Evolutionary conservation across 1,284 basidiomycete species (phyloP), one percentile per base, ranked within the genome.

Genomic region (Mrakiaceae sp.): DNA sequence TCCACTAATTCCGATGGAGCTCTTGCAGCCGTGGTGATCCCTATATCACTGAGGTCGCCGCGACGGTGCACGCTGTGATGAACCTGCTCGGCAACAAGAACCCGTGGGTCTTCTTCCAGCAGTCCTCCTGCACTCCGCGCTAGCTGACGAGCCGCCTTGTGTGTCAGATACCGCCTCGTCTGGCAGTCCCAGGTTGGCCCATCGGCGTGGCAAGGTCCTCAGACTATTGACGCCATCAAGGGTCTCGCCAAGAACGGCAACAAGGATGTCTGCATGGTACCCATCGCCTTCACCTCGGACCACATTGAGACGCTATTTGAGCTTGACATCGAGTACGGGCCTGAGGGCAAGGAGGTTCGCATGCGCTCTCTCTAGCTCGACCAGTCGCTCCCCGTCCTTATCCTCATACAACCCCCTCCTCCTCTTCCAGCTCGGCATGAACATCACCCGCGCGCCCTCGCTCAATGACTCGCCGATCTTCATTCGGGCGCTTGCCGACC

Each of bases 171-270:
- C 78, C 87, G 96, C 42, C 82, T 98, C 60, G 92, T 95, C 3
- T 99, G 96, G 96, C 96, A 99, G 79, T 91, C 88, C 16, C 90
- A 98, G 76, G 96, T 99, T 52, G 96, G 96, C 2, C 96, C 96
- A 3, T 88, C 87, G 50, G 90, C 94, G 42, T 98, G 96, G 96
- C 90, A 98, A 82, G 96, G 96, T 1, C 92, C 92, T 77, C 94
- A 98, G 78, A 99, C 96, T 0, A 81, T 83, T 49, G 90, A 92
- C 64, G 88, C 93, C 47, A 78, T 99, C 73, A 92, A 97, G 74
- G 96, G 95, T 11, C 83, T 96, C 62, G 90, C 90, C 51, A 86
- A 90, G 68, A 80, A 90, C 56, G 93, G 92, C 16, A 83, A 84
- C 75, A 97, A 95, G 78, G 85, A 83, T 69, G 85, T 86, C n/a